These are phyloP conservation scores for Myxozyma sirexii DNA, from an alignment of 805 yeast genomes.

Conservation along the genomic window DNA sequence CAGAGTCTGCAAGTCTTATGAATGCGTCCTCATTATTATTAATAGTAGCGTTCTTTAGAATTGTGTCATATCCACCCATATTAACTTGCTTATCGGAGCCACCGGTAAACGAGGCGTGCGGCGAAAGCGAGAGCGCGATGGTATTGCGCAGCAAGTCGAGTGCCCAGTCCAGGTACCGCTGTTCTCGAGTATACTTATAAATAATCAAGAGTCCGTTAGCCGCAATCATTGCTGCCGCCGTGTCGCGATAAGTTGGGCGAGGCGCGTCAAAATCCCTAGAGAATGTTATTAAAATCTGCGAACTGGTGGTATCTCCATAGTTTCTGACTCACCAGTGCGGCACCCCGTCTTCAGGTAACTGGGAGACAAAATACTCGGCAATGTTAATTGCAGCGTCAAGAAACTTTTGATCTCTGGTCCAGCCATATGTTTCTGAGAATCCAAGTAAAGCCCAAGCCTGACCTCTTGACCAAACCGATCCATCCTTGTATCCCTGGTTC, in stretches of 20 bases:
- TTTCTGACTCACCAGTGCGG: slow-evolving; percentile 25
- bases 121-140: slow-evolving; percentile 23
- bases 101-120: slow-evolving; percentile 7
- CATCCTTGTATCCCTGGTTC: slow-evolving; percentile 41
- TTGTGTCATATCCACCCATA: slow-evolving; percentile 37
- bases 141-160: slow-evolving; percentile 34
- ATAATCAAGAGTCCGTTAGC: slow-evolving; percentile 40
- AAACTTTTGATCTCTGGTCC: slow-evolving; percentile 39
- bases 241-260: slow-evolving; percentile 37
- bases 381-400: slow-evolving; percentile 39
- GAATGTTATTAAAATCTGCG: too few relatives aligned
- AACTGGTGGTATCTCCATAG: too few relatives aligned
- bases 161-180: slow-evolving; percentile 31
- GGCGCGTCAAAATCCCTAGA: slow-evolving; percentile 43
- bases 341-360: slow-evolving; percentile 40
- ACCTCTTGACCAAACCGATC: slow-evolving; percentile 43
- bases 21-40: slow-evolving; percentile 37
- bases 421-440: slow-evolving; percentile 38
- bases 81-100: slow-evolving; percentile 33
- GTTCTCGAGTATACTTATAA: slow-evolving; percentile 33
- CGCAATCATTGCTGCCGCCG: slow-evolving; percentile 42
- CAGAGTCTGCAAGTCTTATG: slow-evolving; percentile 35
- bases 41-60: slow-evolving; percentile 39
- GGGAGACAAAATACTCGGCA: slow-evolving; percentile 38
- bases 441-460: slow-evolving; percentile 45